A percentile compares a stretch with the other conserved stretches of the same genome.
These are phyloP conservation scores for Toxoplasma gondii DNA, from an alignment of 169 alveolate species.

Conservation along the genomic window DNA sequence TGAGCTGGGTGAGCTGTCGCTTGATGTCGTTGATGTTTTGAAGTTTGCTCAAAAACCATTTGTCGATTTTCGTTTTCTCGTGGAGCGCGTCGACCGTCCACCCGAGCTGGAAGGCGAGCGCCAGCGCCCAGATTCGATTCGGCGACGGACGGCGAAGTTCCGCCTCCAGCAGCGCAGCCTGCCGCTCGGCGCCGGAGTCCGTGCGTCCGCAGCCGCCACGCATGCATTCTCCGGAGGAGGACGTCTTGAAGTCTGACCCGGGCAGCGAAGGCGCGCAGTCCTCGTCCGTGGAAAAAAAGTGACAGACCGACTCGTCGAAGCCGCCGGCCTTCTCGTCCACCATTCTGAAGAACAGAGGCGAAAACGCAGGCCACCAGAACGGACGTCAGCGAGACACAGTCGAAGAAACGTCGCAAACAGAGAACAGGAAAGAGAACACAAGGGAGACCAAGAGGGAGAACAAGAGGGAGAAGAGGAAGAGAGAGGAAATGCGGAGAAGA, in stretches of 20 bases:
- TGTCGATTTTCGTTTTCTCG: slow-evolving; percentile 81
- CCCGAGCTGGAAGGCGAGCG: slow-evolving; percentile 84
- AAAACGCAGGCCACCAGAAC: no score
- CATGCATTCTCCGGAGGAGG: not conserved
- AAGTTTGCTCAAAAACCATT: slow-evolving; percentile 86
- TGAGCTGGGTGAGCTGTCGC: slow-evolving; percentile 48
- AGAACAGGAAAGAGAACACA: not conserved
- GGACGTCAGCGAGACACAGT: no score
- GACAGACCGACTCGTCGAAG: slow-evolving; percentile 54
- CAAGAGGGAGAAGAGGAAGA: not conserved
- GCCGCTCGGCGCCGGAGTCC: not conserved
- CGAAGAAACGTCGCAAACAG: not conserved
- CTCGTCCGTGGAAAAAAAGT: not conserved
- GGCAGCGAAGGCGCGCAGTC: not conserved
- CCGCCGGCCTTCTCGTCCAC: slow-evolving; percentile 49
- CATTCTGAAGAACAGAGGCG: slow-evolving; percentile 36
- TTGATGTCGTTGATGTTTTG: slow-evolving; percentile 74
- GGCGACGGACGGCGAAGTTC: slow-evolving; percentile 61
- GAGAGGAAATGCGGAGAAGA: not conserved
- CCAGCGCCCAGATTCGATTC: slow-evolving; percentile 80
- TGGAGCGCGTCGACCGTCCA: slow-evolving; percentile 81
- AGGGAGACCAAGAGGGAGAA: not conserved
- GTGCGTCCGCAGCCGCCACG: not conserved
- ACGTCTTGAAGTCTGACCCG: not conserved
- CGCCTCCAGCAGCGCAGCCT: slow-evolving; percentile 30